phyloP scores from a whole-genome alignment of 805 yeast species.

The Metschnikowia colocasiae region DNA sequence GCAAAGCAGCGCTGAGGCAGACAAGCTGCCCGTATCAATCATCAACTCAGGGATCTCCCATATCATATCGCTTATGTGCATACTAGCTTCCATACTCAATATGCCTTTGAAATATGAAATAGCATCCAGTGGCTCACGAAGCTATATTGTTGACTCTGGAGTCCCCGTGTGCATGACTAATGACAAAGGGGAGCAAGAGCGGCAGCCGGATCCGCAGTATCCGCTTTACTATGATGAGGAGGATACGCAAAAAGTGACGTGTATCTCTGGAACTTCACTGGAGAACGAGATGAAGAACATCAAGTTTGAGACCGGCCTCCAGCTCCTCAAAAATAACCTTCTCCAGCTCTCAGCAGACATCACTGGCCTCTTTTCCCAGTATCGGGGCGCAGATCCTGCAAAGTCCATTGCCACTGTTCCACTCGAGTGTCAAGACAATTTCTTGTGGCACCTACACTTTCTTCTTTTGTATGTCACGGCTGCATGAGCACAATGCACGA shows the following conservation, averaged over 20 bases:
- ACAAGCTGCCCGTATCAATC: conserved; percentile 10
- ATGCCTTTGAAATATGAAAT: conserved; percentile 29
- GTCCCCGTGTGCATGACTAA: neutral
- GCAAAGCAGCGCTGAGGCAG: conserved; percentile 4
- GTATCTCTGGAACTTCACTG: neutral
- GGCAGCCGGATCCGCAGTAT: neutral
- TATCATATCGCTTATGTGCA: conserved; percentile 27
- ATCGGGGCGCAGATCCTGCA: conserved; percentile 8
- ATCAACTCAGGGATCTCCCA: conserved; percentile 33
- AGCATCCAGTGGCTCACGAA: conserved; percentile 19
- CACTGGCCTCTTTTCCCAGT: conserved; percentile 17
- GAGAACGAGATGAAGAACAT: conserved; percentile 16
- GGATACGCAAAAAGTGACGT: conserved; percentile 8
- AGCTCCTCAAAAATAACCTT: conserved; percentile 31
- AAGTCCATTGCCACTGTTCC: conserved; percentile 24
- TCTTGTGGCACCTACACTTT: conserved; percentile 40
- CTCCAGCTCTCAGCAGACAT: conserved; percentile 23
- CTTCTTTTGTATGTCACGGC: conserved; percentile 34
- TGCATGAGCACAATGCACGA: neutral
- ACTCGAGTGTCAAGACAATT: conserved; percentile 37
- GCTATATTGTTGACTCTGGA: conserved; percentile 22
- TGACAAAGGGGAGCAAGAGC: conserved; percentile 1
- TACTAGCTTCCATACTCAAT: conserved; percentile 25
- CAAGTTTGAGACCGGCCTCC: conserved; percentile 32
- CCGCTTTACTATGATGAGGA: conserved; percentile 16